These are phyloP conservation scores for Fusarium sterilihyphosum DNA, from an alignment of 2,329 filamentous ascomycete species.

Conservation along the genomic window DNA sequence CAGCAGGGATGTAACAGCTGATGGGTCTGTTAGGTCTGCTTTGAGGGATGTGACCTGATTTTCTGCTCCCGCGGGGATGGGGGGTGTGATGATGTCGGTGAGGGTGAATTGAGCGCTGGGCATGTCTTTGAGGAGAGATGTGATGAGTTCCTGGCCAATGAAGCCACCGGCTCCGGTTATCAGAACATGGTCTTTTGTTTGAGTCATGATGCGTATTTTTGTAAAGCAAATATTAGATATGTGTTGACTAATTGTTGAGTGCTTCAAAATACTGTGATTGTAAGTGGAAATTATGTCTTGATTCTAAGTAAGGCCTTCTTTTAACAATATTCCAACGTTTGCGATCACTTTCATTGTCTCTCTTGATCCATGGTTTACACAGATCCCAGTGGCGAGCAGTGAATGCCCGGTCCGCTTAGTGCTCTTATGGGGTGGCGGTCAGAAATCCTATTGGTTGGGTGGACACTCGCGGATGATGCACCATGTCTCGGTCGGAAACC, in stretches of 20 bases:
- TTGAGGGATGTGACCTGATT: slow-evolving; percentile 38
- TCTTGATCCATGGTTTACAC: too few relatives aligned
- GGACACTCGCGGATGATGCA: fast-evolving
- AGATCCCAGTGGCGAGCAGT: neutral
- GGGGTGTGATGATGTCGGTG: slow-evolving; percentile 65
- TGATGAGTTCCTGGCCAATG: slow-evolving; percentile 70
- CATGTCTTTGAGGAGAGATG: slow-evolving; percentile 59
- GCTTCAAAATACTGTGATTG: fast-evolving
- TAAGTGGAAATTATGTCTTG: fast-evolving
- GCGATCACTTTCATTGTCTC: neutral
- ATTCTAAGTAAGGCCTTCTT: fast-evolving
- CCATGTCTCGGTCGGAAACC: neutral
- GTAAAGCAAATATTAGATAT: fast-evolving
- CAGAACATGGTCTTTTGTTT: slow-evolving; percentile 53
- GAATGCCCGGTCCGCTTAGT: fast-evolving
- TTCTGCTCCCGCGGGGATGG: slow-evolving; percentile 54
- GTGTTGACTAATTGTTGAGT: neutral
- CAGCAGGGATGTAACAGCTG: slow-evolving; percentile 41
- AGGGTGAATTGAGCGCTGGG: slow-evolving; percentile 57
- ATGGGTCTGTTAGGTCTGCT: slow-evolving; percentile 39
- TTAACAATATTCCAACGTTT: neutral
- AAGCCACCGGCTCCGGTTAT: slow-evolving; percentile 74
- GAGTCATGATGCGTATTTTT: slow-evolving; percentile 8
- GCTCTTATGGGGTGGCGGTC: fast-evolving
- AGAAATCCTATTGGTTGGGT: slow-evolving; percentile 2